These are phyloP conservation scores for Corynascus novoguineensis DNA, from an alignment of 495 filamentous ascomycete genomes.

Conservation along the genomic window DNA sequence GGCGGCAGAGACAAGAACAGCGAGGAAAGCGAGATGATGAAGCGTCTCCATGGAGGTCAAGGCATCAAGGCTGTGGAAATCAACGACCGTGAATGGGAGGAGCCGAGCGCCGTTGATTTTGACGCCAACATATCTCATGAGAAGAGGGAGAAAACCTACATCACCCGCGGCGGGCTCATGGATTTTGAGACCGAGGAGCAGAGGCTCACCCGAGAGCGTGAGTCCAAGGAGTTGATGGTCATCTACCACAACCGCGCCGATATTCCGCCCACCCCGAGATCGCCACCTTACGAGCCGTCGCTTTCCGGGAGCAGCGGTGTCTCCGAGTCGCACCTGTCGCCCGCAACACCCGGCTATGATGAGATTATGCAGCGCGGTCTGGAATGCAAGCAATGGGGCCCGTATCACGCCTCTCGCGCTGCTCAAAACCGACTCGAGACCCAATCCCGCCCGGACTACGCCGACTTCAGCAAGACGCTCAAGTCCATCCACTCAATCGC, in stretches of 20 bases:
- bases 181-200: constrained; percentile 59
- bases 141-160: constrained; percentile 50
- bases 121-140: constrained; percentile 39
- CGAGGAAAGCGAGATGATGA: constrained; percentile 72
- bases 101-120: constrained; percentile 49
- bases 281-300: constrained; percentile 47
- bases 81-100: constrained; percentile 49
- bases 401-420: constrained; percentile 12
- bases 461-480: constrained; percentile 22
- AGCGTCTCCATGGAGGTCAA: constrained; percentile 46
- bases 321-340: constrained; percentile 16
- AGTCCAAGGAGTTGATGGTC: constrained; percentile 75
- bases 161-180: constrained; percentile 58
- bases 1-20: constrained; percentile 34
- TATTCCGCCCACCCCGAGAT: constrained; percentile 70
- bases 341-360: constrained; percentile 18
- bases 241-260: constrained; percentile 69
- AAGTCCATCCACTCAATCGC: constrained; percentile 21
- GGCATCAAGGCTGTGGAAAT: constrained; percentile 27
- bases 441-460: constrained; percentile 21
- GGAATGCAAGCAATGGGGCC: constrained; percentile 16
- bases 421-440: constrained; percentile 20
- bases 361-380: constrained; percentile 31
- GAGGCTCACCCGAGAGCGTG: constrained; percentile 61
- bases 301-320: constrained; percentile 11